A percentile compares a stretch with the other conserved stretches of the same genome.
These are phyloP conservation scores for Saccharum hybrid DNA, from an alignment of 202 grass and related monocot species.

Conservation along the genomic window DNA sequence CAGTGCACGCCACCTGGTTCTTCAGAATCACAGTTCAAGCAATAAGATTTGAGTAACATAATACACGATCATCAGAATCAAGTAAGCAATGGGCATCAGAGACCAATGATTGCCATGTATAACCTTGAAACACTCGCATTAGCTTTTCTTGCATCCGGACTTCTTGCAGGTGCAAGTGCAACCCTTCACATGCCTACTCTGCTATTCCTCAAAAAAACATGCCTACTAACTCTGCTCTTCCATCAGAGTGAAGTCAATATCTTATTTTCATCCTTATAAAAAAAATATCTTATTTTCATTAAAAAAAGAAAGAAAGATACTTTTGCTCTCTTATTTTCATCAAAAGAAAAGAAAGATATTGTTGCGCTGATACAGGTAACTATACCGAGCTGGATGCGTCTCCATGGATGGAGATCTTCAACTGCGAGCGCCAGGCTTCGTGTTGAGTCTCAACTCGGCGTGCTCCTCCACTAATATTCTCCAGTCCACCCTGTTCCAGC, in stretches of 20 bases:
- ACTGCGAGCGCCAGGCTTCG: constrained; percentile 16
- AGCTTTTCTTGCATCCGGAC: constrained; percentile 40
- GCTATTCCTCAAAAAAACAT: too few relatives aligned
- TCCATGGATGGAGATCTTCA: not conserved
- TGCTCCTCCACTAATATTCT: constrained; percentile 34
- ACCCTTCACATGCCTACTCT: constrained; percentile 28
- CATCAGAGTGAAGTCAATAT: not conserved
- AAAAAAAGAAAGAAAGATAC: not conserved
- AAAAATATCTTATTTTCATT: too few relatives aligned
- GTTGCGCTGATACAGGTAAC: not conserved
- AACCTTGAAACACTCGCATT: constrained; percentile 52
- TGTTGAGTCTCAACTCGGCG: not conserved
- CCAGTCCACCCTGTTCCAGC: not conserved
- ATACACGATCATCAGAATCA: not conserved
- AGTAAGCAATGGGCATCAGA: not conserved
- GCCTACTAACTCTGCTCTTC: not conserved
- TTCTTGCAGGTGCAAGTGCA: constrained; percentile 48
- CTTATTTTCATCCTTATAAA: too few relatives aligned
- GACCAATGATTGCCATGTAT: not conserved
- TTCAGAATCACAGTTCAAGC: constrained; percentile 20
- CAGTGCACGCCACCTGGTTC: constrained; percentile 29
- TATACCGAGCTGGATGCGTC: not conserved
- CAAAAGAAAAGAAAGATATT: too few relatives aligned
- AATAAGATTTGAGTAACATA: not conserved
- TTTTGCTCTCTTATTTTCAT: too few relatives aligned